These are phyloP conservation scores for Tolypocladium pustulatum DNA, from an alignment of 2,329 filamentous ascomycete species.

Conservation along the genomic window DNA sequence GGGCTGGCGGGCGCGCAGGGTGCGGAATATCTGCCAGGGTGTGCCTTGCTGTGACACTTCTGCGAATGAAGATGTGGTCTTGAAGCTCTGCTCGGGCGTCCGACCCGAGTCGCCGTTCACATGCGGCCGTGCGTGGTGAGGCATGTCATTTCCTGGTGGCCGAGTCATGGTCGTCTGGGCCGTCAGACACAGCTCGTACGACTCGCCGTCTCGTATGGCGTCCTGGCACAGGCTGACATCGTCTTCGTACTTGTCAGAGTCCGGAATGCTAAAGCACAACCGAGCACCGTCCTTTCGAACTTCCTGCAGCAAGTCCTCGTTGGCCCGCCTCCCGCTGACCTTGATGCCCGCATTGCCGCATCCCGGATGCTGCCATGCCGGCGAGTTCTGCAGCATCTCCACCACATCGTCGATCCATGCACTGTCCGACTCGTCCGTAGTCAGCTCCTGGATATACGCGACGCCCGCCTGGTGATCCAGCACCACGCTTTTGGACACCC, in stretches of 20 bases:
- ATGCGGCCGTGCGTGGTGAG: conserved; percentile 6
- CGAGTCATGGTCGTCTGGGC: conserved; percentile 56
- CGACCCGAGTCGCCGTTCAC: background rate
- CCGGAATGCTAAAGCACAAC: conserved; percentile 27
- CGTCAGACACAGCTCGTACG: conserved; percentile 79
- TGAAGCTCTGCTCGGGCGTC: background rate
- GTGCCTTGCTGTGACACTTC: conserved; percentile 9
- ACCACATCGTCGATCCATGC: conserved; percentile 20
- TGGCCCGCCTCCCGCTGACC: conserved; percentile 3
- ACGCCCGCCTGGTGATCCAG: conserved; percentile 57
- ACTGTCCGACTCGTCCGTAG: conserved; percentile 13
- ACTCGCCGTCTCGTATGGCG: conserved; percentile 64
- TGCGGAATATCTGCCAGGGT: conserved; percentile 63
- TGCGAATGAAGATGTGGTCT: background rate
- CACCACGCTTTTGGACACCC: conserved; percentile 68
- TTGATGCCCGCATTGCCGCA: conserved; percentile 2
- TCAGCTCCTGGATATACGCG: conserved; percentile 49
- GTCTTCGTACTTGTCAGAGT: conserved; percentile 45
- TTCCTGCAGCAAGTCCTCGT: conserved; percentile 9
- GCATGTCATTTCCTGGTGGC: conserved; percentile 32
- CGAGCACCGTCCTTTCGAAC: conserved; percentile 5
- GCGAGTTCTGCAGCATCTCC: conserved; percentile 19
- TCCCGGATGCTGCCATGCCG: conserved; percentile 17
- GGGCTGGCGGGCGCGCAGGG: conserved; percentile 60
- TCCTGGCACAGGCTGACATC: conserved; percentile 62